Evolutionary conservation across 2,329 filamentous ascomycete species (phyloP).

Genomic region (Teratosphaeria viscida): DNA sequence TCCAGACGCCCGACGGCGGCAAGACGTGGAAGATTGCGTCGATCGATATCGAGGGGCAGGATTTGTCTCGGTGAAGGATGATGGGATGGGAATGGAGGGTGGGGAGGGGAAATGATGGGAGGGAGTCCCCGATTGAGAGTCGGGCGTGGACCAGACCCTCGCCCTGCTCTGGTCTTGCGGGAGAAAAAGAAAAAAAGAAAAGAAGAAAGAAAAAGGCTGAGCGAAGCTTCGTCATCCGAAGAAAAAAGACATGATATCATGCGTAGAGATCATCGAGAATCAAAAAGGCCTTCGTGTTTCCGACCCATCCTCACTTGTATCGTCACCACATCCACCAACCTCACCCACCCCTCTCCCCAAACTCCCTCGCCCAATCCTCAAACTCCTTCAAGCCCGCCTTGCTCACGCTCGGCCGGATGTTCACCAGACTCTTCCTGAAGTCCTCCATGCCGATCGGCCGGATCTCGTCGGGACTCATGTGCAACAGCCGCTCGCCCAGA

Average conservation of each 20-base stretch:
- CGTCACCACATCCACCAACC: neutral
- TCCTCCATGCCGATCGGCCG: constrained; percentile 72
- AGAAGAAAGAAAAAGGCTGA: too few relatives aligned
- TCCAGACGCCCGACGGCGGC: neutral
- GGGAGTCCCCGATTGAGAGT: too few relatives aligned
- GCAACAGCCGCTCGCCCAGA: constrained; percentile 76
- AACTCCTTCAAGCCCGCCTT: constrained; percentile 76
- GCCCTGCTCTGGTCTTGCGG: too few relatives aligned
- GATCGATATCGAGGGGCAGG: neutral
- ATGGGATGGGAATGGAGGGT: too few relatives aligned
- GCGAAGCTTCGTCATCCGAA: neutral
- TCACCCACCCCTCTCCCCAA: constrained; percentile 79
- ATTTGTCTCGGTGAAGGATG: neutral
- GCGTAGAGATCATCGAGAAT: too few relatives aligned
- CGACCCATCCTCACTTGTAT: neutral
- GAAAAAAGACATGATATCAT: neutral
- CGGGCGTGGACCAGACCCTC: too few relatives aligned
- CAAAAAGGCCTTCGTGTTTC: too few relatives aligned
- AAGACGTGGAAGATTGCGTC: neutral
- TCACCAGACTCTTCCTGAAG: constrained; percentile 72
- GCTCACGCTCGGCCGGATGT: constrained; percentile 83
- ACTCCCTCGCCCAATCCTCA: constrained; percentile 88
- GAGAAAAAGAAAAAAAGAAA: too few relatives aligned
- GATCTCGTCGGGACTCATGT: constrained; percentile 91
- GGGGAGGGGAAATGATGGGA: too few relatives aligned